Evolutionary conservation across 257 asterid species (phyloP), one percentile per base, ranked within the genome.

Genomic region (Perilla frutescens): DNA sequence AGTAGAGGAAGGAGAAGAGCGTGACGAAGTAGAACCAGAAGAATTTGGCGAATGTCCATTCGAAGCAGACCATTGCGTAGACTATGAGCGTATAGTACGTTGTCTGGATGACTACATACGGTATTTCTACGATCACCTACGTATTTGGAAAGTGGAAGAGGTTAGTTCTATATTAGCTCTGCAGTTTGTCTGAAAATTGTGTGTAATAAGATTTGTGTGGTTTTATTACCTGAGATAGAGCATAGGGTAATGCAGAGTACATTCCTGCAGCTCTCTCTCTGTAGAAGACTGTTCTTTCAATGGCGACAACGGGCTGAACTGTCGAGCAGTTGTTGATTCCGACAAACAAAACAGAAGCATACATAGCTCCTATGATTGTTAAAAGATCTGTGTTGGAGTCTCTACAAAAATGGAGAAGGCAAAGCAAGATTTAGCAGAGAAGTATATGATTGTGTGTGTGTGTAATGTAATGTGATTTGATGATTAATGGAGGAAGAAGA

Each of bases 211-310:
- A 13, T 50, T 50, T 6, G 7, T 47, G 51, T 6, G 7, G 51
- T 49, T 49, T 12, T 12, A 78, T 76, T 54, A 87, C 96, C 88
- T 92, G 96, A 66, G 95, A 85, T 79, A 90, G 68, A 66, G 95
- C 98, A 80, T 92, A 92, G 44, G 98, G 95, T 49, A 92, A 72
- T 51, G 96, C 90, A 2, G 96, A 87, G 85, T 92, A 92, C 96
- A 92, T 88, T 15, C 96, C 96, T 6, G 89, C 98, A 8, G 91
- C 95, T 51, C 83, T 80, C 79, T 90, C 98, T 47, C 88, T 72
- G 13, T 89, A 92, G 76, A 90, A 87, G 55, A 90, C 93, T 0
- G 89, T 90, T 82, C 97, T 81, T 72, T 91, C 97, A 5, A 84
- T 67, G 55, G 89, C 90, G 9, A 92, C 96, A 3, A 92, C 81